Evolutionary conservation across 2,329 filamentous ascomycete species (phyloP), one percentile per base, ranked within the genome.

Genomic region (Neospermospora avenae): DNA sequence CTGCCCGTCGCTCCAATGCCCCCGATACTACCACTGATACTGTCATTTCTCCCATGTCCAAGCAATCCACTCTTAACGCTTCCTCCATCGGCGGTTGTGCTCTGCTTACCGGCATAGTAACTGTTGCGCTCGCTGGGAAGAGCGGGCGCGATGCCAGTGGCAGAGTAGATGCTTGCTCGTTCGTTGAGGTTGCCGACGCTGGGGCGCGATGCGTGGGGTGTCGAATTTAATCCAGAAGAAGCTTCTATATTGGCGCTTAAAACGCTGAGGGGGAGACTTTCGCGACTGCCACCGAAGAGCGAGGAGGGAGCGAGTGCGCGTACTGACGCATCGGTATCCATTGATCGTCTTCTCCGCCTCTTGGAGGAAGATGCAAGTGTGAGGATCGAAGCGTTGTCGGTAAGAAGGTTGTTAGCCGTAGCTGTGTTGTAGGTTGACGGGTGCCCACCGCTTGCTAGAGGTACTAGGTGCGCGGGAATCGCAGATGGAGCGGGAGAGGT

Each of bases 271-370:
- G 90, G 90, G 1, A 95, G 80, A 45, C 86, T 90, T 74, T 95
- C 90, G 62, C 90, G 85, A 69, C 88, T 91, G 45, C 90, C 90
- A 46, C 90, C 90, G 80, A 89, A 95, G 4, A 93, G 80, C 0
- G 89, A 93, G 0, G 88, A 91, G 0, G 90, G 90, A 1, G 91
- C 89, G n/a, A 96, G 77, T 2, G 91, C 91, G 45, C 91, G 88
- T 41, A 95, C 89, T 0, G 89, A 93, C 4, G 91, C 91, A 72
- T 95, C 89, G 0, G 91, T 95, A 73, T 95, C 91, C 75, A 93
- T 86, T 31, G 89, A 93, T 62, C 90, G 84, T 52, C 90, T 84
- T 37, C 91, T 86, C 28, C 87, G 83, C 39, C 88, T 84, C 76
- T 93, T 91, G 65, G 88, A 91, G 0, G 89, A 93, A 3, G 90